These are phyloP conservation scores for Entomophthora muscae DNA, from an alignment of 371 early-diverging fungal genomes.

Conservation along the genomic window DNA sequence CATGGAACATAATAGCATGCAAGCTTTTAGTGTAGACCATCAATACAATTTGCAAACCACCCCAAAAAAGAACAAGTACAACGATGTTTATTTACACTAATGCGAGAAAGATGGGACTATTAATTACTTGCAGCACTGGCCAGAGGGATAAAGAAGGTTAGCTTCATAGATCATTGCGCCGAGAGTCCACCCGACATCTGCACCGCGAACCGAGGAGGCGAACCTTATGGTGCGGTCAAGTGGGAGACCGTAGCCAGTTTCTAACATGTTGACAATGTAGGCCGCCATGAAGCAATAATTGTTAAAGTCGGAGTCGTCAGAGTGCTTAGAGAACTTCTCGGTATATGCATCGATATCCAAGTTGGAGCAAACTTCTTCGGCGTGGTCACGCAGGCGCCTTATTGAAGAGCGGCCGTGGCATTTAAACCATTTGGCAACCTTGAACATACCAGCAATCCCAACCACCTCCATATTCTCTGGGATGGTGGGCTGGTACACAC, in stretches of 20 bases:
- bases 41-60: no score
- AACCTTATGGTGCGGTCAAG: not conserved
- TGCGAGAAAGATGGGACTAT: no score
- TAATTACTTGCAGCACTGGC: not conserved
- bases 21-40: no score
- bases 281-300: not conserved
- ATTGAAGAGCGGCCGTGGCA: not conserved
- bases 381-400: not conserved
- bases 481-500: conserved; percentile 7
- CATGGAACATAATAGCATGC: no score
- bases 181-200: not conserved
- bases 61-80: no score
- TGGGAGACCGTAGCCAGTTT: not conserved
- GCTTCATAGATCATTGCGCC: not conserved
- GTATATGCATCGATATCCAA: not conserved
- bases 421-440: conserved; percentile 1
- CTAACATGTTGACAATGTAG: not conserved
- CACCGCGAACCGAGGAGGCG: not conserved
- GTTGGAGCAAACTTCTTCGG: not conserved
- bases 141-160: not conserved
- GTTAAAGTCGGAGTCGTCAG: not conserved
- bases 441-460: conserved; percentile 4
- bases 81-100: no score
- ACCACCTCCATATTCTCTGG: conserved; percentile 8
- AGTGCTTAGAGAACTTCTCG: no score